Percentiles rank a stretch among this genome's conserved stretches.
Evolutionary conservation across 2,329 filamentous ascomycete species (phyloP).

Genomic region (Aspergillus intermedius): DNA sequence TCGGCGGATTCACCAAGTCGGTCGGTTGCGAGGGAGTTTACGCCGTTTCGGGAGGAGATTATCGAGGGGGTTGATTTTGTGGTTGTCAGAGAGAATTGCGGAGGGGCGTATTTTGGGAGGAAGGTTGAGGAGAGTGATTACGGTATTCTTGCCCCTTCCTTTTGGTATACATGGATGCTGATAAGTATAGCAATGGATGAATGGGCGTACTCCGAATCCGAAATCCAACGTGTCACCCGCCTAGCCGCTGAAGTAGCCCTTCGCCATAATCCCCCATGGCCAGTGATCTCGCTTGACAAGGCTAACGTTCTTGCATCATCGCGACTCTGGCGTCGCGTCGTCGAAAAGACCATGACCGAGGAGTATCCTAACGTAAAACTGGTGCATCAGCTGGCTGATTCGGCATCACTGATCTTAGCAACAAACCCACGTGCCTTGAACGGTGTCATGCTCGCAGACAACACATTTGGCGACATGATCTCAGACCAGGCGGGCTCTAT

Average conservation of each 20-base stretch:
- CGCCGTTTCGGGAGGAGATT: constrained; percentile 73
- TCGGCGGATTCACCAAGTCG: constrained; percentile 65
- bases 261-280: constrained; percentile 61
- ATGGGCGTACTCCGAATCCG: constrained; percentile 72
- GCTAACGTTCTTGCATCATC: constrained; percentile 87
- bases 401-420: constrained; percentile 84
- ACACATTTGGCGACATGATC: constrained; percentile 89
- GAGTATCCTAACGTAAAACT: constrained; percentile 81
- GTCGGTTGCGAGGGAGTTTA: constrained; percentile 68
- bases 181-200: constrained; percentile 54
- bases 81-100: constrained; percentile 39
- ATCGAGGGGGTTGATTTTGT: constrained; percentile 81
- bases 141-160: constrained; percentile 36
- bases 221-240: constrained; percentile 76
- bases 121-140: constrained; percentile 34
- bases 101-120: constrained; percentile 37
- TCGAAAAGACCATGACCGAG: constrained; percentile 68
- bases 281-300: constrained; percentile 82
- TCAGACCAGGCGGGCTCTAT: constrained; percentile 88
- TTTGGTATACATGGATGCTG: not conserved
- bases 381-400: constrained; percentile 82
- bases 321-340: constrained; percentile 75
- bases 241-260: constrained; percentile 72
- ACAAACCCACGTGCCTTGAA: constrained; percentile 81
- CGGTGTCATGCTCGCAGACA: constrained; percentile 80